Base-by-base conservation (phyloP, 192 early-diverging fungal genomes). In the Coemansia sp. region DNA sequence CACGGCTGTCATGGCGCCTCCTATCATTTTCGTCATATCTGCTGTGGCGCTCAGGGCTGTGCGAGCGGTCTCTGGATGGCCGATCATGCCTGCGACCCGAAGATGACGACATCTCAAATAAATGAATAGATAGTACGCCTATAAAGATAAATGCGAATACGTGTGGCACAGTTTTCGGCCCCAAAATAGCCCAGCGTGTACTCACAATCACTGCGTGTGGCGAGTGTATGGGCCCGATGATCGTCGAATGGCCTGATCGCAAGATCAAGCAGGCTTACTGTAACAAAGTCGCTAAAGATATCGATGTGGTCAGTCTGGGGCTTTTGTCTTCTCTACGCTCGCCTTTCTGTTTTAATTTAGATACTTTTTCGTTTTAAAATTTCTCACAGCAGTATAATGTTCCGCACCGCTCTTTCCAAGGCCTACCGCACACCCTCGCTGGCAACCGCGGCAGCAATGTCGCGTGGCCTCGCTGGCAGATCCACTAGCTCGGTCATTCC, bases 361-460 rank as follows among this genome's bases (percentile, higher is more conserved):
- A 31, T 31, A 26, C 16, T 65, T 53, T 48, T 50, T 18, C 47
- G 38, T 7, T 26, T 55, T 42, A 34, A 31, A 28, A 41, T 47
- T 62, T 52, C 41, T 35, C 12, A 38, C 50, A 35, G 48, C 39
- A 61, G 42, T 45, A 18, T 26, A 53, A 79, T 79, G 77, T 67
- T 79, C 33, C 77, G 77, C 14, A 47, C 68, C 16, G 77, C 50
- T 50, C 38, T 79, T 31, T 62, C 77, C 47, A 61, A 66, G 20
- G 66, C 62, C 31, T 62, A 66, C 10, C 72, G 72, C 36, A 55
- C 60, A 25, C 68, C 69, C 28, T 61, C 50, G 33, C 47, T 60
- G 16, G 63, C 62, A 43, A 39, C 62, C 7, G 50, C 72, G 36
- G 48, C 62, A 8, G 50, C 66, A 28, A 31, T 48, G 28, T 47